Evolutionary conservation across 2,329 filamentous ascomycete genomes (phyloP).

Genomic region (Tolypocladium endophyticum): DNA sequence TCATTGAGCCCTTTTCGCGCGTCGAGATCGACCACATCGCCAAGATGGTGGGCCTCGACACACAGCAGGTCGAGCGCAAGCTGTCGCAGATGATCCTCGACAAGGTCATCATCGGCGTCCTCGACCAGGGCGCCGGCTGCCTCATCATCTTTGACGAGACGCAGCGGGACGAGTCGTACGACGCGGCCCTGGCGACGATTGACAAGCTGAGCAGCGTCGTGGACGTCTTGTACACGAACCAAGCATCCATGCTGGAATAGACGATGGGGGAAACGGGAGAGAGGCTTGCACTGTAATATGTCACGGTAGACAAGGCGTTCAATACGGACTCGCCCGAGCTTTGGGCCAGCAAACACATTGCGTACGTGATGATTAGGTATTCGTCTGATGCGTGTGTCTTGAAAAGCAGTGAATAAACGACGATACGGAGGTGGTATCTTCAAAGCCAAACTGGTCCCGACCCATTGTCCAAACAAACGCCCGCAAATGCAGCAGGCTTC

Average conservation of each 20-base stretch:
- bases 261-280: constrained; percentile 3
- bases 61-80: constrained; percentile 94
- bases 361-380: neutral
- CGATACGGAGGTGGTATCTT: constrained; percentile 5
- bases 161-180: constrained; percentile 85
- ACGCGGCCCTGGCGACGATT: constrained; percentile 86
- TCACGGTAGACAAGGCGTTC: constrained; percentile 19
- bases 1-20: constrained; percentile 95
- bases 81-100: constrained; percentile 99
- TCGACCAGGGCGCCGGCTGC: constrained; percentile 96
- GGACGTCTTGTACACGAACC: constrained; percentile 94
- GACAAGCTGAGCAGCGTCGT: constrained; percentile 96
- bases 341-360: neutral
- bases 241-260: constrained; percentile 89
- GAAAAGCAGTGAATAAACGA: neutral
- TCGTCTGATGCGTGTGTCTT: neutral
- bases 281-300: constrained; percentile 15
- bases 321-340: constrained; percentile 15
- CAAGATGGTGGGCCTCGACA: constrained; percentile 94
- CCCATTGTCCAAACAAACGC: neutral
- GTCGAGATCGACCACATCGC: constrained; percentile 96
- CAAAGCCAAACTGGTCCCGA: constrained; percentile 1
- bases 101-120: constrained; percentile 94
- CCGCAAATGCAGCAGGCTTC: neutral
- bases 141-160: constrained; percentile 96